Evolutionary conservation across 2,329 filamentous ascomycete genomes (phyloP), one percentile per base, ranked within the genome.

Genomic region (Phialocephala subalpina): DNA sequence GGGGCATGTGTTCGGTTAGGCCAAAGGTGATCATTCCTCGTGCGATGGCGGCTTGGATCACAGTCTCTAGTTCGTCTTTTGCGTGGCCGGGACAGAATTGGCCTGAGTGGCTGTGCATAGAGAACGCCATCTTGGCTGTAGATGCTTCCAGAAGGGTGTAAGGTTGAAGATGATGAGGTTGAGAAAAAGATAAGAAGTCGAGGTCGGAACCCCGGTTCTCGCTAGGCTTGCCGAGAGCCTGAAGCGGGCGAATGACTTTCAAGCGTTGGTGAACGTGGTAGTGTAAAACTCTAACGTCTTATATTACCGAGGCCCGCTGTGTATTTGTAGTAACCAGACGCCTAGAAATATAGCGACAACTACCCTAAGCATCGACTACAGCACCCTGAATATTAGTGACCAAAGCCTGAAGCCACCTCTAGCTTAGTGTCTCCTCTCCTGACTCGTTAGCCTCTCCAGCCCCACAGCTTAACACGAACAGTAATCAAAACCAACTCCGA

Each of bases 21-120:
- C 91, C 93, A 76, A 97, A 94, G 22, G 91, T 91, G 68, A 89
- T 87, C 86, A 97, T 96, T 52, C 91, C 90, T 67, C 91, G 85
- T 57, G 84, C 80, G 72, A 98, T 93, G 70, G 95, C 95, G 14
- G 89, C 86, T 75, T 90, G 86, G 73, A 98, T 83, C 58, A 98
- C 87, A 70, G 93, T 90, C 78, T 98, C 95, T 11, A 99, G 86
- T 22, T 88, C 86, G 77, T 97, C 89, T 76, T 91, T 89, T 59
- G 96, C 96, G 82, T 99, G 96, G 73, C 91, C 88, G 11, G 90
- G 90, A 82, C 96, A 99, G 83, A 99, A 99, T 78, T 99, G 93
- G 69, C 96, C 96, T 42, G 96, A 98, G 81, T 99, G 96, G 76
- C 93, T 97, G 80, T 99, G 96, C 83, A 98, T 97, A 4, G 96